phyloP scores from a whole-genome alignment of 129 eudicot genomes.

The Centaurea solstitialis region DNA sequence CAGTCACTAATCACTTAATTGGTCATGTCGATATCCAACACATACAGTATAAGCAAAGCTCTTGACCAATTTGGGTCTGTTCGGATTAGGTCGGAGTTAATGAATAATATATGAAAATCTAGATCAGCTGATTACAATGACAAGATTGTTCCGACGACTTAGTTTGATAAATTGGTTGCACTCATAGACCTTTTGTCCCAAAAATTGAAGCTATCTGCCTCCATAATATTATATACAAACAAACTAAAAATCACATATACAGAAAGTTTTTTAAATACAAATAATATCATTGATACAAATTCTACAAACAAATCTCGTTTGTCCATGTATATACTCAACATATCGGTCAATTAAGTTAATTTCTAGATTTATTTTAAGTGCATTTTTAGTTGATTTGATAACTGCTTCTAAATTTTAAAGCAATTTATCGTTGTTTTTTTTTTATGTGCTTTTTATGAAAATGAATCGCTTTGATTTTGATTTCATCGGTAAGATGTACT shows the following conservation, averaged over 20 bases:
- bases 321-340: too few relatives aligned
- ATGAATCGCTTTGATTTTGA: background rate
- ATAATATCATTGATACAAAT: too few relatives aligned
- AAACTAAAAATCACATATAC: too few relatives aligned
- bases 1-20: background rate
- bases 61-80: too few relatives aligned
- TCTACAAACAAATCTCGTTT: too few relatives aligned
- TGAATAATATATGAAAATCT: slow-evolving; percentile 7
- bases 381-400: too few relatives aligned
- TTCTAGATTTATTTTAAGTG: too few relatives aligned
- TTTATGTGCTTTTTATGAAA: background rate
- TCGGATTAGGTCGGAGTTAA: background rate
- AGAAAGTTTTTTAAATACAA: too few relatives aligned
- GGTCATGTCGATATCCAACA: background rate
- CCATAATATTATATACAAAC: slow-evolving; percentile 11
- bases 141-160: slow-evolving; percentile 4
- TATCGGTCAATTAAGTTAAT: too few relatives aligned
- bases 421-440: background rate
- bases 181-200: slow-evolving; percentile 28
- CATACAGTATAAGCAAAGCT: slow-evolving; percentile 17
- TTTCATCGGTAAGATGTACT: background rate
- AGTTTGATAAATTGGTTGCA: slow-evolving; percentile 38
- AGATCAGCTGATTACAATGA: background rate
- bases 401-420: too few relatives aligned
- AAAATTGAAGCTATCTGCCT: slow-evolving; percentile 36